Evolutionary conservation across 768 basidiomycete species (phyloP).

Genomic region (Paxillus ammoniavirescens): DNA sequence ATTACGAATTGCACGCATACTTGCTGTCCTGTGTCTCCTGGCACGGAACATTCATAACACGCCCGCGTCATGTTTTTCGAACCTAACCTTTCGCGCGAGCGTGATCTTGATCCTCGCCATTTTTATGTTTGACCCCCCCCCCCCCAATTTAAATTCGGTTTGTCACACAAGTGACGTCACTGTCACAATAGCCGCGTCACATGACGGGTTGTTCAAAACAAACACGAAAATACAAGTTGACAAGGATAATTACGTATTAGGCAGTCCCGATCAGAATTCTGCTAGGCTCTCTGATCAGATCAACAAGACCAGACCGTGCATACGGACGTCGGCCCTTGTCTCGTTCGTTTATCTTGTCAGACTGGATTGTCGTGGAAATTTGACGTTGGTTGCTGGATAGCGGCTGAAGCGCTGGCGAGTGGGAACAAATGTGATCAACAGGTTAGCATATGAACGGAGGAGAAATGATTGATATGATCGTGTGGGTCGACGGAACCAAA

Average conservation of each 20-base stretch:
- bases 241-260: constrained; percentile 6
- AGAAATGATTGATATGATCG: neutral
- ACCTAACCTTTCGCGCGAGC: constrained; percentile 23
- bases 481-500: neutral
- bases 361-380: constrained; percentile 9
- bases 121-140: neutral
- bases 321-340: constrained; percentile 17
- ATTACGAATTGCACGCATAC: neutral
- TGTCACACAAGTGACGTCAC: constrained; percentile 19
- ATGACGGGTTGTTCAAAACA: constrained; percentile 9
- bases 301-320: constrained; percentile 23
- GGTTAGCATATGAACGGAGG: neutral
- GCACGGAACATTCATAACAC: neutral
- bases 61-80: constrained; percentile 7
- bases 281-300: constrained; percentile 26
- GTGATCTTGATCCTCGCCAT: neutral
- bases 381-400: neutral
- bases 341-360: neutral
- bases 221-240: neutral
- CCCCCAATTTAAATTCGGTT: too few species aligned
- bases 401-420: neutral
- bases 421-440: constrained; percentile 9
- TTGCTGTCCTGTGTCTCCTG: neutral
- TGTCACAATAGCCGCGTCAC: constrained; percentile 5
- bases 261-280: constrained; percentile 36